Base-by-base conservation (phyloP, 1,284 basidiomycete genomes). In the Tremellales sp. region DNA sequence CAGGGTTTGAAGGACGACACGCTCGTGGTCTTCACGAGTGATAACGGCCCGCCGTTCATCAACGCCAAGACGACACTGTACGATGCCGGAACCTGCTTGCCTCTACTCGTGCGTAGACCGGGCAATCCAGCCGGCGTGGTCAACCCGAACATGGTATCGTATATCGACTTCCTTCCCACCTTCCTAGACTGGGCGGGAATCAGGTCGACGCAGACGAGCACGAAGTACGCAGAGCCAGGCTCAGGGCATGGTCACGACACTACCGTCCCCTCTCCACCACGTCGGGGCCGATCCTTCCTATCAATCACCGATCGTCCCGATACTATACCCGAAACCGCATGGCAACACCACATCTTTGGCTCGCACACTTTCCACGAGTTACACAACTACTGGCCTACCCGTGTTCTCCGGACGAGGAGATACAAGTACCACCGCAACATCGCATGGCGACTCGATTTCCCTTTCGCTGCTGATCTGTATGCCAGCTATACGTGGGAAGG, bases 371-470 rank as follows among this genome's bases (percentile, higher is more conserved):
- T 53, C 45, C 57, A 59, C 46, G 57, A 62, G 47, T 39, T 58
- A 10, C 45, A 46, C 23, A 62, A 62, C 43, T 62, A 62, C 50
- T 62, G 48, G 40, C 60, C 60, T 7, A 62, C 60, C 1, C 43
- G 60, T 15, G 26, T 55, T 37, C n/a, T 57, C 10, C 53, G 60
- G 13, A 51, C 54, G 4, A 40, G 39, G 3, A 40, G 45, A 27
- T 62, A 45, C 48, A 62, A 62, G 46, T 59, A 59, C 43, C 60
- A 62, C 46, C 57, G 60, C 13, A 62, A 59, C 51, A 55, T 62
- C 27, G 48, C 48, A 22, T 62, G 60, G 60, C 43, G 41, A 8
- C 52, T 59, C 23, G 60, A 62, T 37, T 62, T 62, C 41, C 57
- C 60, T 4, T 59, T 62, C 36, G 45, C 60, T 0, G 23, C 60